Evolutionary conservation across 768 basidiomycete genomes (phyloP).

Genomic region (Trametes villosa): DNA sequence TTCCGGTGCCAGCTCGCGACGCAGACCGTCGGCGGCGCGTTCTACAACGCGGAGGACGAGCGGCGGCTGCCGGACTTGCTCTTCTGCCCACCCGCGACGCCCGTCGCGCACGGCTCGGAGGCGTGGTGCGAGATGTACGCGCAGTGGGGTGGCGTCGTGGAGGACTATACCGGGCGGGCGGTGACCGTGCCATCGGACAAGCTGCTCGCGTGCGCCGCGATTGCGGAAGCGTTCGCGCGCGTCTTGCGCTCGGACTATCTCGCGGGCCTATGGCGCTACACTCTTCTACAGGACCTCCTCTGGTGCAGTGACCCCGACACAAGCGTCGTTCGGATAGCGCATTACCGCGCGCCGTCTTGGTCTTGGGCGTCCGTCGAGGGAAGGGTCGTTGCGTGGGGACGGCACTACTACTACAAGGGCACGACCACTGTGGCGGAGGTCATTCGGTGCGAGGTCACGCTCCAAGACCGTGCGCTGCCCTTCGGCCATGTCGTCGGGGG

Average conservation of each 20-base stretch:
- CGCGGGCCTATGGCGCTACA: too few species aligned
- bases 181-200: background rate
- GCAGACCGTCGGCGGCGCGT: constrained; percentile 6
- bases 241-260: background rate
- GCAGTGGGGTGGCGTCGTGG: background rate
- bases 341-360: too few species aligned
- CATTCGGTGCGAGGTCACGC: too few species aligned
- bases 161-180: background rate
- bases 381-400: too few species aligned
- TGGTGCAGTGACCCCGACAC: too few species aligned
- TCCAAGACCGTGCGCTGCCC: too few species aligned
- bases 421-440: too few species aligned
- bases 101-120: background rate
- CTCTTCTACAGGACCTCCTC: too few species aligned
- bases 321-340: too few species aligned
- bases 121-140: background rate
- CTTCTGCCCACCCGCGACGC: background rate
- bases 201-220: background rate
- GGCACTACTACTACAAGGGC: too few species aligned
- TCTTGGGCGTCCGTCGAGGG: too few species aligned
- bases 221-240: background rate
- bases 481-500: too few species aligned
- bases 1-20: constrained; percentile 13
- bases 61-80: constrained; percentile 4
- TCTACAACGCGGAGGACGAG: background rate